These are phyloP conservation scores for Lepiota subincarnata DNA, from an alignment of 768 basidiomycete species.

Conservation along the genomic window DNA sequence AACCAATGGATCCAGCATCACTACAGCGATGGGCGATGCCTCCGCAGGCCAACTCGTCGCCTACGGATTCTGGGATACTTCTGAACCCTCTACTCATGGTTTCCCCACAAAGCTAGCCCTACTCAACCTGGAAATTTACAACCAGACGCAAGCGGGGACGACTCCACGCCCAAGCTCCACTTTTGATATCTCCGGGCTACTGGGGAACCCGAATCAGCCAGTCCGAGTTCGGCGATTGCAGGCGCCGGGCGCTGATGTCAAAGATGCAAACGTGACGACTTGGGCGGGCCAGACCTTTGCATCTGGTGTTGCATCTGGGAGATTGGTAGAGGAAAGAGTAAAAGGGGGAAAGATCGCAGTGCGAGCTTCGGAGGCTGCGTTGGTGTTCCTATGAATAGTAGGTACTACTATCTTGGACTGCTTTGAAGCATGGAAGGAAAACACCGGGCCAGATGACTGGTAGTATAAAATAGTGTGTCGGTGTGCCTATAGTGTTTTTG, in stretches of 20 bases:
- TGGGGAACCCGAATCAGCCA: constrained; percentile 22
- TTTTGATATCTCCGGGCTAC: constrained; percentile 43
- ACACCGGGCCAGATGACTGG: too few species aligned
- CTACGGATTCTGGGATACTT: constrained; percentile 48
- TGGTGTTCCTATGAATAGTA: constrained; percentile 19
- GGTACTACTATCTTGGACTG: too few species aligned
- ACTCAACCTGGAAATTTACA: constrained; percentile 49
- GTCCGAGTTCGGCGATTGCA: constrained; percentile 39
- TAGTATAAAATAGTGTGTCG: too few species aligned
- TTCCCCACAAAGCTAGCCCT: constrained; percentile 45
- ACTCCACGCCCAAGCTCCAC: constrained; percentile 34
- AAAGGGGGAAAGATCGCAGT: constrained; percentile 21
- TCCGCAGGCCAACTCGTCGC: constrained; percentile 46
- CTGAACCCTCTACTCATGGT: constrained; percentile 18
- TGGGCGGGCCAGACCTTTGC: constrained; percentile 52
- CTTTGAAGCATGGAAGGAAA: too few species aligned
- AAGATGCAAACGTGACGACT: constrained; percentile 37
- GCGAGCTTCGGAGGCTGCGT: constrained; percentile 26
- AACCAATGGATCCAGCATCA: constrained; percentile 48
- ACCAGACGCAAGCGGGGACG: constrained; percentile 34
- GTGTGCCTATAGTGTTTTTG: too few species aligned
- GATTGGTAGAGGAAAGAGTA: constrained; percentile 34
- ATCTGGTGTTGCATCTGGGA: constrained; percentile 34
- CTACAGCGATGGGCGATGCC: constrained; percentile 43
- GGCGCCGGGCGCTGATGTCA: constrained; percentile 46